Evolutionary conservation across 2,329 filamentous ascomycete genomes (phyloP).

Genomic region (Pyrenochaeta sp.): DNA sequence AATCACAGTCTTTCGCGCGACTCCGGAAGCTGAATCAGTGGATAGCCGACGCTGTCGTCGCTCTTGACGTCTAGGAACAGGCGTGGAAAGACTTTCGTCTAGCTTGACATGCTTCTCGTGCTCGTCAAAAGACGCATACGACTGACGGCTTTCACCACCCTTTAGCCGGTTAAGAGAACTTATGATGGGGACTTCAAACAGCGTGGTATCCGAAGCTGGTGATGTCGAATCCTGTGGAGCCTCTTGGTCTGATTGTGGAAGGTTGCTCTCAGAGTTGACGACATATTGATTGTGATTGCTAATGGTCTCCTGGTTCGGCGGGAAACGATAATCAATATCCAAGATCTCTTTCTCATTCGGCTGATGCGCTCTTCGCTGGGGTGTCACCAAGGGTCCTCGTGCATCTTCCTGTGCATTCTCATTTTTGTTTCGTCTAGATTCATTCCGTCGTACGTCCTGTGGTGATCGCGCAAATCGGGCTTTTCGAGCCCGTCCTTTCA

Average conservation of each 20-base stretch:
- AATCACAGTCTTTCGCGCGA: neutral
- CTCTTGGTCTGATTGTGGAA: neutral
- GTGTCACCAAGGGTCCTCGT: neutral
- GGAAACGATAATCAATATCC: neutral
- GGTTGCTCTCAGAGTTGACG: neutral
- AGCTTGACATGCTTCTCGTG: no score
- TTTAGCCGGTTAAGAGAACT: neutral
- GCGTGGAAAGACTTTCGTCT: neutral
- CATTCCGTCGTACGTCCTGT: neutral
- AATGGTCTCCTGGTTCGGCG: neutral
- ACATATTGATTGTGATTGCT: slow-evolving; percentile 8
- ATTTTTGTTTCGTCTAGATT: neutral
- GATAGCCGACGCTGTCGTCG: slow-evolving; percentile 3
- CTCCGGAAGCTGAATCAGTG: neutral
- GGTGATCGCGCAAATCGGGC: neutral
- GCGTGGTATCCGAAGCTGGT: slow-evolving; percentile 16
- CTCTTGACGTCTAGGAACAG: slow-evolving; percentile 1
- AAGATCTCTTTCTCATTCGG: neutral
- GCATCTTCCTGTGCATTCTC: neutral
- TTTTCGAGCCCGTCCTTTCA: slow-evolving; percentile 1
- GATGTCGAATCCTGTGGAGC: slow-evolving; percentile 5
- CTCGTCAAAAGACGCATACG: neutral
- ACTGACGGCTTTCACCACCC: neutral
- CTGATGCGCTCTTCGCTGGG: neutral
- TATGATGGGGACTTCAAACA: slow-evolving; percentile 12